Percentiles rank a stretch among this genome's conserved stretches.
These are phyloP conservation scores for Phytophthora citricola DNA, from an alignment of 352 stramenopile genomes.

Conservation along the genomic window DNA sequence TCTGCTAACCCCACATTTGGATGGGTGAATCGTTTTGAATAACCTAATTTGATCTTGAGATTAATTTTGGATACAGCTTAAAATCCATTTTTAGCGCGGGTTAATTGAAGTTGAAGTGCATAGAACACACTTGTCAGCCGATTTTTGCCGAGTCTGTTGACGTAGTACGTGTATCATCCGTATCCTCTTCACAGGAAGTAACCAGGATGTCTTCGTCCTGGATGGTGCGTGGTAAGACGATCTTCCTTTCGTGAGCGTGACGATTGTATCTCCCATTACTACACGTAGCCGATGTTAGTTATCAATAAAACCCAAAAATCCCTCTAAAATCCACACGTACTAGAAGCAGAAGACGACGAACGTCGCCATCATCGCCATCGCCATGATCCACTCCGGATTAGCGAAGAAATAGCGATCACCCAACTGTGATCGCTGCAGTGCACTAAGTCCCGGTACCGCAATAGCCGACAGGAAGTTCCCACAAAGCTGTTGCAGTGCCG, in stretches of 20 bases:
- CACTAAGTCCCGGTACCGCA: constrained; percentile 53
- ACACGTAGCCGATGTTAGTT: not conserved
- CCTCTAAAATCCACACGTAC: constrained; percentile 34
- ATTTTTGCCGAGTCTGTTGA: not conserved
- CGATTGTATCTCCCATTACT: constrained; percentile 66
- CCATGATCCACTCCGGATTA: constrained; percentile 62
- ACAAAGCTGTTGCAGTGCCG: constrained; percentile 73
- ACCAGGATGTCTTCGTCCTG: not conserved
- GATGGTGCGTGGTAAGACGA: not conserved
- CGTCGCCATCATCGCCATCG: constrained; percentile 43
- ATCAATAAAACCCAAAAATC: not conserved
- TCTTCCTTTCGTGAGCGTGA: constrained; percentile 36
- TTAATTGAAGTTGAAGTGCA: no score
- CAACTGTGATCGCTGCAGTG: constrained; percentile 47
- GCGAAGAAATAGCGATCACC: constrained; percentile 54
- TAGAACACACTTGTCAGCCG: not conserved
- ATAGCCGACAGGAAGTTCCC: constrained; percentile 75
- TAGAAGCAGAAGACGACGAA: constrained; percentile 60
- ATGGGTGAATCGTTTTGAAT: no score
- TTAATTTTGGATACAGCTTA: no score
- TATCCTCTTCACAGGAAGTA: not conserved
- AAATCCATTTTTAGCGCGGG: no score
- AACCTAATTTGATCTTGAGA: no score
- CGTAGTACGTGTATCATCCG: not conserved
- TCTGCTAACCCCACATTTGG: no score